Conservation (phyloP, 164 flowering plant species). For the Platanus orientalis region DNA sequence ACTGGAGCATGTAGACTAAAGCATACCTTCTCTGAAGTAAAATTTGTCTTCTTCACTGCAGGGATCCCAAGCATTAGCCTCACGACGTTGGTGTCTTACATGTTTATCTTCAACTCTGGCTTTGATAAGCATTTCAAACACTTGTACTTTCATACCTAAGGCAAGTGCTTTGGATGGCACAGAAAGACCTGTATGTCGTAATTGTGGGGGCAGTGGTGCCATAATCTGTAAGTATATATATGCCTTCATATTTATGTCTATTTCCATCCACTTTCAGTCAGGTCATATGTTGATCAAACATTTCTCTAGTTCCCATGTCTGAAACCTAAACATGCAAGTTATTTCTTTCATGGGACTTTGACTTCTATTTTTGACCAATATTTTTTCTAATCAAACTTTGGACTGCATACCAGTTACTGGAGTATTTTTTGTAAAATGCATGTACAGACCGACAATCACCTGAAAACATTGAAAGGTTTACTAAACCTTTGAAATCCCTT, state of each 20-base stretch:
- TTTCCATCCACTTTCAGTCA: not conserved
- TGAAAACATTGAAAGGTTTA: too few species aligned
- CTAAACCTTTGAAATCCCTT: too few species aligned
- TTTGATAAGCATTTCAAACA: constrained; percentile 35
- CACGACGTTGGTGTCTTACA: constrained; percentile 61
- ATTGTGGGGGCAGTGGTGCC: constrained; percentile 91
- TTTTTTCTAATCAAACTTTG: not conserved
- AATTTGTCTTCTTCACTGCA: constrained; percentile 14
- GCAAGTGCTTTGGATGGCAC: constrained; percentile 49
- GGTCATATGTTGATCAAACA: not conserved
- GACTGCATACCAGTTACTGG: not conserved
- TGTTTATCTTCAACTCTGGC: constrained; percentile 54
- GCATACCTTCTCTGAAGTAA: not conserved
- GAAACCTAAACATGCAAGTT: not conserved
- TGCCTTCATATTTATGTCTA: not conserved
- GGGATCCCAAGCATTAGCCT: constrained; percentile 30
- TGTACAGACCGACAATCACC: not conserved
- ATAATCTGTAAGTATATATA: constrained; percentile 70
- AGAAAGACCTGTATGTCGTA: constrained; percentile 69
- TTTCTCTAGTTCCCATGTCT: not conserved
- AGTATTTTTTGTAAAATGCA: not conserved
- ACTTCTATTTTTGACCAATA: not conserved
- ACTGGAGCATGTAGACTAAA: too few species aligned
- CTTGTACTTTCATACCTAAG: constrained; percentile 21
- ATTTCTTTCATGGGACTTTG: not conserved